phyloP scores from a whole-genome alignment of 352 stramenopile species.

The Phytophthora pisi region DNA sequence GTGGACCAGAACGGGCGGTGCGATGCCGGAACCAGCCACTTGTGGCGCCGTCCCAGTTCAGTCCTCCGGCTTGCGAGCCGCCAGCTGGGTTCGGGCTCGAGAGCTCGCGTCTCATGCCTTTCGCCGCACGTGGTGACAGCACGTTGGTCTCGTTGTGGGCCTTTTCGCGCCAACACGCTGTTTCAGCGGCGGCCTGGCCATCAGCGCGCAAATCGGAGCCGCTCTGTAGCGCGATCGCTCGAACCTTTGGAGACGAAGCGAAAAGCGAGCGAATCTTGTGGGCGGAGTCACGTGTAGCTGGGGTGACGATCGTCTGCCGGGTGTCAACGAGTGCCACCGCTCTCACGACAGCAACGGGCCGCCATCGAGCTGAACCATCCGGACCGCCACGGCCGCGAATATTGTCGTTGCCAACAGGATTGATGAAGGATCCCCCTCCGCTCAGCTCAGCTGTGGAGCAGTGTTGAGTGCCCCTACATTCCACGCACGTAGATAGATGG shows the following conservation, averaged over 20 bases:
- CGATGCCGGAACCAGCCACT: neutral
- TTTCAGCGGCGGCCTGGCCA: slow-evolving; percentile 11
- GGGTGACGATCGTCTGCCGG: neutral
- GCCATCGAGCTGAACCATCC: neutral
- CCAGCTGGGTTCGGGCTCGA: neutral
- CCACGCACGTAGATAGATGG: neutral
- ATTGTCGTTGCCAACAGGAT: neutral
- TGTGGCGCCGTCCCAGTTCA: neutral
- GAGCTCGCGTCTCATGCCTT: slow-evolving; percentile 17
- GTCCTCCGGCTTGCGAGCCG: neutral
- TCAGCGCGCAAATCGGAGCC: slow-evolving; percentile 18
- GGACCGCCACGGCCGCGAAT: neutral
- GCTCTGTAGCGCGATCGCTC: slow-evolving; percentile 1
- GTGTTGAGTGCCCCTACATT: neutral
- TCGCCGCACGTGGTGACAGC: neutral
- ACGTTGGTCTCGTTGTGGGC: neutral
- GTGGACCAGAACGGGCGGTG: slow-evolving; percentile 8
- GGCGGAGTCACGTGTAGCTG: neutral
- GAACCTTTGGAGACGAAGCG: neutral
- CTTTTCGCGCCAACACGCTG: slow-evolving; percentile 7
- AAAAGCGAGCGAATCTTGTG: slow-evolving; percentile 6
- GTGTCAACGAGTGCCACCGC: neutral
- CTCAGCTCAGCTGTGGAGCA: too few relatives aligned
- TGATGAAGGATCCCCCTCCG: neutral
- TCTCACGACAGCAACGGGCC: neutral